Evolutionary conservation across 2,329 filamentous ascomycete species (phyloP).

Genomic region (Simplicillium sp.): DNA sequence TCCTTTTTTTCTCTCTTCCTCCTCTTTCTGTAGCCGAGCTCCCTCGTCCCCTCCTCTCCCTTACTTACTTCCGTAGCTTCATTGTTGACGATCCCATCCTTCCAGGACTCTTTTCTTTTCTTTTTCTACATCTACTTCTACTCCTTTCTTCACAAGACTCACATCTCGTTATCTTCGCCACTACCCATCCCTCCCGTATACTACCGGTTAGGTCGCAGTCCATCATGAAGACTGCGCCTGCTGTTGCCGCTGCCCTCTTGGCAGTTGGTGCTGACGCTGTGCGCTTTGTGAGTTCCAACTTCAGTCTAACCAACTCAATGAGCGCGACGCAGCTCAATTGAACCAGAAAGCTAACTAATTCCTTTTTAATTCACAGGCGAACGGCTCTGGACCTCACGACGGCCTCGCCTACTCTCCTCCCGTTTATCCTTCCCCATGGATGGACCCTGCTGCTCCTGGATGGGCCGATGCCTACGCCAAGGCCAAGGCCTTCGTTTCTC

Average conservation of each 20-base stretch:
- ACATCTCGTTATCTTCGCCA: constrained; percentile 5
- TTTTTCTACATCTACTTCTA: no score
- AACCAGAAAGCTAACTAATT: constrained; percentile 9
- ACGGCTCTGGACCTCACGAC: not conserved
- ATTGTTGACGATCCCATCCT: not conserved
- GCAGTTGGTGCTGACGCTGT: constrained; percentile 17
- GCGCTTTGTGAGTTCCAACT: constrained; percentile 8
- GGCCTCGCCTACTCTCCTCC: constrained; percentile 39
- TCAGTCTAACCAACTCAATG: not conserved
- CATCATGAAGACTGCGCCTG: constrained; percentile 23
- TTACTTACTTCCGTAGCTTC: not conserved
- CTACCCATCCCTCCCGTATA: constrained; percentile 1
- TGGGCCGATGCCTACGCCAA: constrained; percentile 71
- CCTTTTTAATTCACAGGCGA: constrained; percentile 10
- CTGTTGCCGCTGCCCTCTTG: constrained; percentile 21
- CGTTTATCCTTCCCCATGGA: constrained; percentile 82
- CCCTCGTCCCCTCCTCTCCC: not conserved
- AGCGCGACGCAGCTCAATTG: constrained; percentile 7
- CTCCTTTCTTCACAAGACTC: not conserved
- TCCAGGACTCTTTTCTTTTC: not conserved
- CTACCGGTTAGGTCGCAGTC: not conserved
- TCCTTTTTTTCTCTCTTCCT: not conserved
- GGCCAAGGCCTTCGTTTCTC: constrained; percentile 70
- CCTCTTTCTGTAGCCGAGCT: not conserved
- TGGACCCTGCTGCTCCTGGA: constrained; percentile 57